Percentiles rank a stretch among this genome's conserved stretches.
These are phyloP conservation scores for Fistulina hepatica DNA, from an alignment of 1,284 basidiomycete genomes.

Conservation along the genomic window DNA sequence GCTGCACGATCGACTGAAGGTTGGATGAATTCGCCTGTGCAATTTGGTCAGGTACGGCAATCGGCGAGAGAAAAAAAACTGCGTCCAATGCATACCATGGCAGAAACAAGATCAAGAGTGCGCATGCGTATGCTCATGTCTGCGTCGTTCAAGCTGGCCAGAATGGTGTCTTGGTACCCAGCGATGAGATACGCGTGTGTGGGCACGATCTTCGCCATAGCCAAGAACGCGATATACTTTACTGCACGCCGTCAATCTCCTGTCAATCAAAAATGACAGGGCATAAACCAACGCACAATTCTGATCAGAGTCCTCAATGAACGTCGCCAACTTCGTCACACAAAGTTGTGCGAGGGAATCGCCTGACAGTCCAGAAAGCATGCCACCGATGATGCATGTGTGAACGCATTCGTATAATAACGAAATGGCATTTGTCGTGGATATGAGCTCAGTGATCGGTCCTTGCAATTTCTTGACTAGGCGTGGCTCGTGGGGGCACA, in stretches of 20 bases:
- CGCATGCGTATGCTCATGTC: conserved; percentile 95
- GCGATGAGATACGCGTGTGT: conserved; percentile 86
- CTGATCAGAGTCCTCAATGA: conserved; percentile 89
- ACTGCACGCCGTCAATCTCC: conserved; percentile 37
- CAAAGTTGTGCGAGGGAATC: conserved; percentile 79
- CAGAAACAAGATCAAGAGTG: conserved; percentile 86
- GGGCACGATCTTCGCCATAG: conserved; percentile 92
- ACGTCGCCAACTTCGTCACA: conserved; percentile 87
- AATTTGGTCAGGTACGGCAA: too few relatives aligned
- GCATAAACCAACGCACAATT: conserved; percentile 51
- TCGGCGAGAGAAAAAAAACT: conserved; percentile 7
- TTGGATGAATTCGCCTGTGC: conserved; percentile 69
- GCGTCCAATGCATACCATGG: conserved; percentile 61
- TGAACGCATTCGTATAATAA: conserved; percentile 97
- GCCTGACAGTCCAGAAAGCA: conserved; percentile 79
- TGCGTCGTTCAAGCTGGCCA: conserved; percentile 83
- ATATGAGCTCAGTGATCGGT: conserved; percentile 90
- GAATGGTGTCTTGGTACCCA: conserved; percentile 86
- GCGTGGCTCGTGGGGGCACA: conserved; percentile 87
- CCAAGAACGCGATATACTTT: conserved; percentile 92
- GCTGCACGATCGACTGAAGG: conserved; percentile 80
- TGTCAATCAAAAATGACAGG: neutral
- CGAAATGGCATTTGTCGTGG: conserved; percentile 92
- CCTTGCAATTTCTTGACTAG: conserved; percentile 90
- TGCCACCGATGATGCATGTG: conserved; percentile 94